Conservation (phyloP, 139 green algal genomes). For the Chlamydomonas eustigma region DNA sequence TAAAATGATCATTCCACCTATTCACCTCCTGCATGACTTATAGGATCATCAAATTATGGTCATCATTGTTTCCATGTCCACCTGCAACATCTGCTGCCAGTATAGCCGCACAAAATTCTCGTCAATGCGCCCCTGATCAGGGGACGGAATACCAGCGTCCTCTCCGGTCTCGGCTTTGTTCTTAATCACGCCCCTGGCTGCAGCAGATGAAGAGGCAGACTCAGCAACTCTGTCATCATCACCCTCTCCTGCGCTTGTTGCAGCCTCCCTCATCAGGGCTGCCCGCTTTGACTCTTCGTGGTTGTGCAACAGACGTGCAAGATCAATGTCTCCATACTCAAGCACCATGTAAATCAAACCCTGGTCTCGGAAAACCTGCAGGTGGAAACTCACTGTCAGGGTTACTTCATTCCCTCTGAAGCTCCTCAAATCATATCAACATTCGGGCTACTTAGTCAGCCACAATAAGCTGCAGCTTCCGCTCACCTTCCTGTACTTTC, state of each 20-base stretch:
- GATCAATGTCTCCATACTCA: constrained; percentile 96
- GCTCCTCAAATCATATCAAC: not conserved
- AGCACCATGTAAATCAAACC: constrained; percentile 93
- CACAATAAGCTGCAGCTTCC: too few relatives aligned
- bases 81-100: constrained; percentile 96
- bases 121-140: constrained; percentile 48
- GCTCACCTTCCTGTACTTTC: too few relatives aligned
- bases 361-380: constrained; percentile 9
- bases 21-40: too few relatives aligned
- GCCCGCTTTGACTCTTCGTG: constrained; percentile 43
- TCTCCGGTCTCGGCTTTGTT: not conserved
- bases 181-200: not conserved
- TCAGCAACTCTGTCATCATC: not conserved
- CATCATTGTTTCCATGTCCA: constrained; percentile 24
- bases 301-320: constrained; percentile 79
- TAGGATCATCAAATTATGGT: too few relatives aligned
- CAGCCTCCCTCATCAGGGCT: constrained; percentile 5
- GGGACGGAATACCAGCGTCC: constrained; percentile 22
- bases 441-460: too few relatives aligned
- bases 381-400: not conserved
- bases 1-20: too few relatives aligned
- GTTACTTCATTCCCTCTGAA: not conserved
- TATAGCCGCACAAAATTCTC: constrained; percentile 96
- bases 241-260: not conserved
- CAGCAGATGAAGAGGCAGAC: not conserved